Percentiles rank a stretch among this genome's conserved stretches.
Evolutionary conservation across 208 protist species (phyloP).

Genomic region (Acanthamoeba healyi): DNA sequence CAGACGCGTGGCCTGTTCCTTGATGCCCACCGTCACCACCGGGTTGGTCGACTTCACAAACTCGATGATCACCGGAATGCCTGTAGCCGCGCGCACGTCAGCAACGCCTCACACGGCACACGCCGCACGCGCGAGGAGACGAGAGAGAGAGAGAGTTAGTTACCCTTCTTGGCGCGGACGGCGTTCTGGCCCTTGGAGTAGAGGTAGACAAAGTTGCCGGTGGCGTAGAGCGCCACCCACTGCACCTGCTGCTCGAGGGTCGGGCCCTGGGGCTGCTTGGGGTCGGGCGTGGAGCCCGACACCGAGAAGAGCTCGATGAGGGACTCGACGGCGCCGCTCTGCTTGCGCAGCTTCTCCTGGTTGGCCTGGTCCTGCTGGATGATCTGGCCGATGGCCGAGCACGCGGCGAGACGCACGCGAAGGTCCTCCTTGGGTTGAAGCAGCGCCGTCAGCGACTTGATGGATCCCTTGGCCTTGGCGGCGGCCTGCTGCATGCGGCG

Average conservation of each 20-base stretch:
- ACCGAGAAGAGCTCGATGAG: neutral
- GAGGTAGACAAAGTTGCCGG: constrained; percentile 16
- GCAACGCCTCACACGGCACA: neutral
- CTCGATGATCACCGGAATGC: constrained; percentile 3
- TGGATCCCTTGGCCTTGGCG: constrained; percentile 23
- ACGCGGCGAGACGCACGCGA: neutral
- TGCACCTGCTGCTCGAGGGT: constrained; percentile 29
- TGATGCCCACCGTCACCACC: constrained; percentile 23
- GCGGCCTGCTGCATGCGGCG: constrained; percentile 52
- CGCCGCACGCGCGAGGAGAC: neutral
- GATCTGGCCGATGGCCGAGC: constrained; percentile 26
- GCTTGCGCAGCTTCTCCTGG: constrained; percentile 47
- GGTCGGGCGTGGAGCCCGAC: neutral
- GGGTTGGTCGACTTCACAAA: constrained; percentile 17
- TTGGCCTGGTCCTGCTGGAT: constrained; percentile 57
- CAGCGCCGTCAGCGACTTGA: constrained; percentile 19
- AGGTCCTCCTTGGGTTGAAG: constrained; percentile 25
- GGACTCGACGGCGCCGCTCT: neutral
- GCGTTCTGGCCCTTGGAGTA: constrained; percentile 51
- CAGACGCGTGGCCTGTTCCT: constrained; percentile 28
- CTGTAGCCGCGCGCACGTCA: neutral
- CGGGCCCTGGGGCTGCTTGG: constrained; percentile 19
- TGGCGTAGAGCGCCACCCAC: constrained; percentile 20
- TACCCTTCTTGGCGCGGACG: constrained; percentile 27
- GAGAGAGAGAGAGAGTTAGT: neutral